A percentile compares a stretch with the other conserved stretches of the same genome.
Evolutionary conservation across 768 basidiomycete species (phyloP).

Genomic region (Lentinus brumalis): DNA sequence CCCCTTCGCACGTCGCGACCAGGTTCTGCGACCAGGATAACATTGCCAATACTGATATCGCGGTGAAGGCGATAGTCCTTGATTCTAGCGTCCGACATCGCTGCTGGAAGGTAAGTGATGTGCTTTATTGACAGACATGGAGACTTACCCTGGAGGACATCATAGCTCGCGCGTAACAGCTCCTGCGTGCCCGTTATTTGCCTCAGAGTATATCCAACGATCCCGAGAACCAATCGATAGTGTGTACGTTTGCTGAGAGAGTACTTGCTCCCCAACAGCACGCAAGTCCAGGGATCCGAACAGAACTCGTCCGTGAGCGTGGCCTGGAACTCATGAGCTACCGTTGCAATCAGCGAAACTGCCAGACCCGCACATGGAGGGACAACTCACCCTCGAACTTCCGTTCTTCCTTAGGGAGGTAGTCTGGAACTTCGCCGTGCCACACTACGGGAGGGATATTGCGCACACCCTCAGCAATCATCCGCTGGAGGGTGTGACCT

Average conservation of each 20-base stretch:
- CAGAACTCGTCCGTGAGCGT: neutral
- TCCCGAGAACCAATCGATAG: constrained; percentile 7
- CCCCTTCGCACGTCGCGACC: neutral
- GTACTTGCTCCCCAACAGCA: too few species aligned
- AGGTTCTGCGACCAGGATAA: constrained; percentile 3
- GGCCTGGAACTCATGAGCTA: neutral
- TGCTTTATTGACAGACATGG: too few species aligned
- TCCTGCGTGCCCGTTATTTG: constrained; percentile 8
- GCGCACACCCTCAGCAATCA: neutral
- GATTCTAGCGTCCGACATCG: neutral
- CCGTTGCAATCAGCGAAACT: neutral
- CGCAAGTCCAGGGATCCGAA: neutral
- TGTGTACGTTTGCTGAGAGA: neutral
- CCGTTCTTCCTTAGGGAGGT: neutral
- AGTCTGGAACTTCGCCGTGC: neutral
- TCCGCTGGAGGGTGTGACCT: neutral
- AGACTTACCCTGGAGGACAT: neutral
- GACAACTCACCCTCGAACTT: neutral
- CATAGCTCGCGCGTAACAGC: neutral
- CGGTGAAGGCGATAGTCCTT: neutral
- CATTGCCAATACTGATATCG: constrained; percentile 14
- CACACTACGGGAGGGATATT: neutral
- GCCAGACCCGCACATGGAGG: neutral
- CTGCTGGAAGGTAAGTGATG: too few species aligned
- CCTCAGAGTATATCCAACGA: constrained; percentile 2